phyloP scores from a whole-genome alignment of 1,284 basidiomycete species.

The Amylostereum chailletii region DNA sequence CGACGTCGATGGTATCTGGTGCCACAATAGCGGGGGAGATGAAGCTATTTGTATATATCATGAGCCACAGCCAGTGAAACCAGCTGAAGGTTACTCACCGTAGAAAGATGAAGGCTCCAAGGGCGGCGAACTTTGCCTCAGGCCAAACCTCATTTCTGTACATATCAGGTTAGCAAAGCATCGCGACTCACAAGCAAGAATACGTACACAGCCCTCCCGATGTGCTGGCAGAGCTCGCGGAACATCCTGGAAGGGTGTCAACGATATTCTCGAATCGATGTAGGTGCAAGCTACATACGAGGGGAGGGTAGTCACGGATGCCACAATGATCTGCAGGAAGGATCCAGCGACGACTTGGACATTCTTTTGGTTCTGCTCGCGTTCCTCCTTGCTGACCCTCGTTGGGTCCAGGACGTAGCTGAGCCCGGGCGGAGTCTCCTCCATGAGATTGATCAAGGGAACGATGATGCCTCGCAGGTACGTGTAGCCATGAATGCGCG shows the following conservation, averaged over 20 bases:
- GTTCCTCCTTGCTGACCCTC: constrained; percentile 52
- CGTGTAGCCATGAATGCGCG: constrained; percentile 80
- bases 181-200: background rate
- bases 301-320: constrained; percentile 66
- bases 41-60: constrained; percentile 34
- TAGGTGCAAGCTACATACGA: constrained; percentile 43
- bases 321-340: constrained; percentile 70
- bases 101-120: constrained; percentile 89
- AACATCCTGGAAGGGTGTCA: constrained; percentile 52
- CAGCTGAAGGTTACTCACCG: constrained; percentile 34
- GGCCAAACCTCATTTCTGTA: constrained; percentile 63
- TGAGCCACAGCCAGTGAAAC: too few relatives aligned
- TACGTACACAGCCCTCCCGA: constrained; percentile 73
- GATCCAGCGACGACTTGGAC: constrained; percentile 69
- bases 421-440: constrained; percentile 61
- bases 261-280: background rate
- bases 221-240: constrained; percentile 81
- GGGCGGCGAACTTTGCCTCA: constrained; percentile 76
- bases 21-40: constrained; percentile 83
- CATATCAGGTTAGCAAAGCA: background rate
- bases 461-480: constrained; percentile 74
- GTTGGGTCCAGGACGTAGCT: constrained; percentile 76
- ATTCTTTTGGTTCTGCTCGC: constrained; percentile 62
- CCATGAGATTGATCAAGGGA: constrained; percentile 71
- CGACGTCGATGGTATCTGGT: constrained; percentile 79